These are phyloP conservation scores for Ormosia semicastrata DNA, from an alignment of 306 rosid genomes.

Conservation along the genomic window DNA sequence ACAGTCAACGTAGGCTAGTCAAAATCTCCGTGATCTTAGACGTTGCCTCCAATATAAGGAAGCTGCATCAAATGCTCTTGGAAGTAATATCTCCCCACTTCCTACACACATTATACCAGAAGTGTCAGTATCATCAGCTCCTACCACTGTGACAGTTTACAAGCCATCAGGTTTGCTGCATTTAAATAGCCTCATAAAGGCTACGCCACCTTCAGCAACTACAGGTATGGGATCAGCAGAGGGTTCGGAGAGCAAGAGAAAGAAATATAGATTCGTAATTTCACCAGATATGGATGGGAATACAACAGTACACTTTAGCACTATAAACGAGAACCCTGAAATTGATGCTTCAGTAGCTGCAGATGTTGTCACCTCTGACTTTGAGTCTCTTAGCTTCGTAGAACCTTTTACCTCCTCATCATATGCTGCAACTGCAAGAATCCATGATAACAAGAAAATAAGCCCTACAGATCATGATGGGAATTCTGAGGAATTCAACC, in stretches of 20 bases:
- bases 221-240: conserved; percentile 31
- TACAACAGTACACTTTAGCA: not conserved
- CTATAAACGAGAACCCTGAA: conserved; percentile 6
- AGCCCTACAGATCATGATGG: conserved; percentile 14
- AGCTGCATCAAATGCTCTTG: conserved; percentile 19
- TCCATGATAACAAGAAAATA: conserved; percentile 17
- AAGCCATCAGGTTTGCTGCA: conserved; percentile 50
- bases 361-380: conserved; percentile 26
- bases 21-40: conserved; percentile 37
- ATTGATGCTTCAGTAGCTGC: not conserved
- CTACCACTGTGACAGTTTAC: conserved; percentile 13
- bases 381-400: conserved; percentile 10
- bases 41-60: conserved; percentile 52
- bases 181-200: conserved; percentile 43
- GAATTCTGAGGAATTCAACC: conserved; percentile 31
- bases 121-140: conserved; percentile 18
- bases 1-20: conserved; percentile 29
- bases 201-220: conserved; percentile 25
- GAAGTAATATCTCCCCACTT: conserved; percentile 12
- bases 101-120: not conserved
- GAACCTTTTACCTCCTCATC: not conserved
- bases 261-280: not conserved
- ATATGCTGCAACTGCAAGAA: not conserved
- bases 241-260: not conserved
- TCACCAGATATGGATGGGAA: not conserved